Conservation (phyloP, 2,329 filamentous ascomycete species). For the Fusarium sp. region DNA sequence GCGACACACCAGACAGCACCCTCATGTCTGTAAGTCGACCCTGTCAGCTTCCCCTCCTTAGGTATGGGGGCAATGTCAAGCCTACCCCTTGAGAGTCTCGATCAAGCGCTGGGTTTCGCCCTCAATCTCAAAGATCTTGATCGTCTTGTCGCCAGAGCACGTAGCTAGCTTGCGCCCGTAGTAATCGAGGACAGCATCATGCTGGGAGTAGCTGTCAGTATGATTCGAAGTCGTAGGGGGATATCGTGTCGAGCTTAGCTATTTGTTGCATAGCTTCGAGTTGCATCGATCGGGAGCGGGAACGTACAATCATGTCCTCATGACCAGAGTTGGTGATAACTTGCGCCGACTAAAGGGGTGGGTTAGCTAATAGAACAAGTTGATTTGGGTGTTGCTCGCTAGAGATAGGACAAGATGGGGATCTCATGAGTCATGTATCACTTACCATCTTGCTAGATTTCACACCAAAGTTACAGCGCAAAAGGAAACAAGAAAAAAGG, state of each 20-base stretch:
- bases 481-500: slow-evolving; percentile 20
- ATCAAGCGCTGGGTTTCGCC: slow-evolving; percentile 88
- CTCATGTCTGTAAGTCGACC: slow-evolving; percentile 74
- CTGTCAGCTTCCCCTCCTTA: slow-evolving; percentile 22
- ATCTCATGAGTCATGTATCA: neutral
- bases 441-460: slow-evolving; percentile 40
- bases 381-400: neutral
- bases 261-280: slow-evolving; percentile 5
- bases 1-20: slow-evolving; percentile 97
- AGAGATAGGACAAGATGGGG: neutral
- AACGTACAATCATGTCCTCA: slow-evolving; percentile 99
- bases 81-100: slow-evolving; percentile 93
- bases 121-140: slow-evolving; percentile 99
- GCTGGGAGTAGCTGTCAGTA: slow-evolving; percentile 60
- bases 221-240: slow-evolving; percentile 18
- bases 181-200: slow-evolving; percentile 98
- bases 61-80: neutral
- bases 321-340: slow-evolving; percentile 66
- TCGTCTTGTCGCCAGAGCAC: slow-evolving; percentile 96
- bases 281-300: slow-evolving; percentile 1
- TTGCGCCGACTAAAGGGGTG: slow-evolving; percentile 51
- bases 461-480: slow-evolving; percentile 24
- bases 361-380: slow-evolving; percentile 41
- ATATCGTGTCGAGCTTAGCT: neutral
- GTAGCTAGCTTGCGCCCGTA: slow-evolving; percentile 96